Base-by-base conservation (phyloP, 805 yeast genomes). In the Starmerella vitae region DNA sequence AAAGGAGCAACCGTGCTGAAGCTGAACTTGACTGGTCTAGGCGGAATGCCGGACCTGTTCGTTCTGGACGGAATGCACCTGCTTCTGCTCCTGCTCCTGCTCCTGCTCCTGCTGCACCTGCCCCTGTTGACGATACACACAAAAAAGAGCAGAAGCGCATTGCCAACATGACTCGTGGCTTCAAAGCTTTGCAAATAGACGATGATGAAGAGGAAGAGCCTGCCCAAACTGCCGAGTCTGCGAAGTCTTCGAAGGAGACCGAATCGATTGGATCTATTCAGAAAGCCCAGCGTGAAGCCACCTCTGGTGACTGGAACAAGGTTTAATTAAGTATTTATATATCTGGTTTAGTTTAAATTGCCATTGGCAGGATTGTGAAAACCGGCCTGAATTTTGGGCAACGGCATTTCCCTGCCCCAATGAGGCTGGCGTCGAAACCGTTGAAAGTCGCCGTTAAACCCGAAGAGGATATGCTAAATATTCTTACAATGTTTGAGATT, bases 1-100 rank as follows among this genome's bases (percentile, higher is more conserved):
- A 6, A 27, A 15, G 75, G 63, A 67, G 9, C 55, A 57, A 40
- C 63, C 64, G 36, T 56, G 17, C 20, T 9, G 30, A 18, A 15
- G 37, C 37, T 10, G 65, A 38, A 36, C 20, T 43, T 18, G 47
- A 49, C 47, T 49, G 53, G 53, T 13, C 40, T 6, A n/a, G 26
- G 17, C 49, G 53, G 25, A 26, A 44, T n/a, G n/a, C n/a, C n/a
- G 52, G 38, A 5, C 30, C 32, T 7, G 27, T 17, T 20, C 34
- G 29, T 15, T 26, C 34, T 10, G 10, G 12, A 12, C 26, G 26
- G 7, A 12, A 7, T 12, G 38, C 46, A 9, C 35, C 45, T 10
- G 25, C 19, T 15, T 26, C 33, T 26, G 32, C 21, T 24, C 28
- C 37, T 24, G 33, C 42, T 3, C 20, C 41, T 25, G 35, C 43